Evolutionary conservation across 768 basidiomycete species (phyloP), one percentile per base, ranked within the genome.

Genomic region (Pleurotus salmoneostramineus): DNA sequence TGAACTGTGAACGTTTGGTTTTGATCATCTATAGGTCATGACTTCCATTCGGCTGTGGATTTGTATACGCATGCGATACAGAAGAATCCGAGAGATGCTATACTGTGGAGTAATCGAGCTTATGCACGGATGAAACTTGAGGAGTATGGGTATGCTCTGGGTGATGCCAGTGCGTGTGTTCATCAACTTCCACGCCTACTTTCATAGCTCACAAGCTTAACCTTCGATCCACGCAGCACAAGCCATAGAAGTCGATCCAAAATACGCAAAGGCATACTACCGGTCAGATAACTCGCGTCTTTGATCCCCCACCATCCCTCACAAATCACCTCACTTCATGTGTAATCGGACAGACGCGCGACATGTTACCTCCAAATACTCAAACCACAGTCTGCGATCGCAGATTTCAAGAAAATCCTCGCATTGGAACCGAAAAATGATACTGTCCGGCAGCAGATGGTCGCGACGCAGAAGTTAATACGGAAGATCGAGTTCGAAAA

Each of bases 61-160:
- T 72, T 97, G 37, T 99, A 98, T 70, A 82, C 88, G 2, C 73
- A 85, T 37, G 93, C 96, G 2, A 90, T 98, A 63, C 85, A 89
- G 62, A 82, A 87, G 67, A 95, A 99, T 68, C 95, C 94, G 0
- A 76, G 78, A 56, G 96, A 98, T 65, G 75, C 94, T 54, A 95
- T 93, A 11, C 71, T 96, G 54, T 98, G 92, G 90, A 95, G 90
- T 68, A 98, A 98, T 72, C 83, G 96, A 37, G 94, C 97, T 2
- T 91, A 93, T 72, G 83, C 91, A 11, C 83, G 96, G 51, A 93
- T 95, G 72, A 97, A 92, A 74, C 72, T 98, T 56, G 91, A 99
- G 70, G 81, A 99, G 73, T 89, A 90, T 65, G 97, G 97, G 3
- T 94, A 95, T 67, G 97, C 95, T 12, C 81, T 96, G 31, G 75